A percentile compares a stretch with the other conserved stretches of the same genome.
Conservation (phyloP, 306 rosid genomes). For the Luffa aegyptiaca region DNA sequence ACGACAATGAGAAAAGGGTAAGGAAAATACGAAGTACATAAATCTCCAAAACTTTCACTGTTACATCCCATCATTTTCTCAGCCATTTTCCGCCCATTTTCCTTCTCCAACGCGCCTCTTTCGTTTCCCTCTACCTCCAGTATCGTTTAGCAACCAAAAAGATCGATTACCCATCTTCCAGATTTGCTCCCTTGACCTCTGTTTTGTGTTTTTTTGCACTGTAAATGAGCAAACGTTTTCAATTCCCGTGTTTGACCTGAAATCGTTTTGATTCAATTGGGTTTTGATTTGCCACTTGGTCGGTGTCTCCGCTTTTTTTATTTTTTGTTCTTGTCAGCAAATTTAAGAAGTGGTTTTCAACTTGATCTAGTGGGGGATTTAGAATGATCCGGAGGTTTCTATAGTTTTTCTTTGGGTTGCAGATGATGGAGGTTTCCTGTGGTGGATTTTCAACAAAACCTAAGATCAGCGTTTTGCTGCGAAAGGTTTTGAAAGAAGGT, state of each 20-base stretch:
- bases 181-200: slow-evolving; percentile 7
- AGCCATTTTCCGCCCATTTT: slow-evolving; percentile 11
- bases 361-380: slow-evolving; percentile 1
- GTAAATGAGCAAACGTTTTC: not conserved
- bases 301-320: not conserved
- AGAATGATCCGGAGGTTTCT: slow-evolving; percentile 22
- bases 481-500: slow-evolving; percentile 36
- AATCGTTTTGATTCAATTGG: not conserved
- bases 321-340: not conserved
- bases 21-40: not conserved
- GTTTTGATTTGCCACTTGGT: not conserved
- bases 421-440: slow-evolving; percentile 24
- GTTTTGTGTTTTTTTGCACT: not conserved
- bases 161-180: slow-evolving; percentile 2
- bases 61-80: slow-evolving; percentile 5
- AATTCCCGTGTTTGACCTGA: slow-evolving; percentile 18
- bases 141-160: not conserved
- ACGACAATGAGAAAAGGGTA: not conserved
- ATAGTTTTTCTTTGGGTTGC: slow-evolving; percentile 20
- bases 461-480: slow-evolving; percentile 18
- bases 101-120: not conserved
- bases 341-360: not conserved
- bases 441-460: slow-evolving; percentile 20
- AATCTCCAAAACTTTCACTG: not conserved
- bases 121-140: not conserved